Evolutionary conservation across 768 basidiomycete genomes (phyloP).

Genomic region (Hemileccinum impolitum): DNA sequence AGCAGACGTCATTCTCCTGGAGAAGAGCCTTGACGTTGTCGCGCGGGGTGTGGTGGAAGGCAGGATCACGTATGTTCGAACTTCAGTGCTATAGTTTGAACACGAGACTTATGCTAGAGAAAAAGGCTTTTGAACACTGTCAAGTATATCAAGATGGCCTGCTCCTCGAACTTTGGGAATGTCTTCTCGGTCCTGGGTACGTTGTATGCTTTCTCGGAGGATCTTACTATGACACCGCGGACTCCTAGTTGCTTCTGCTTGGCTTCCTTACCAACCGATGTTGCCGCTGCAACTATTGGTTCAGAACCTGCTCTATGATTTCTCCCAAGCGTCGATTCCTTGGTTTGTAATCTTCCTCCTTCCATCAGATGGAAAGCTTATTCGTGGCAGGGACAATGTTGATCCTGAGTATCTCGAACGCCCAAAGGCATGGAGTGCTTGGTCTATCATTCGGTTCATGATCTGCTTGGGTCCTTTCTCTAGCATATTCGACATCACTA

Average conservation of each 20-base stretch:
- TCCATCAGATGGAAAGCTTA: slow-evolving; percentile 6
- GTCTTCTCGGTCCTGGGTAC: slow-evolving; percentile 32
- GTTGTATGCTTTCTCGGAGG: not conserved
- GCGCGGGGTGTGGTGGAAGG: slow-evolving; percentile 32
- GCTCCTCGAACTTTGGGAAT: slow-evolving; percentile 36
- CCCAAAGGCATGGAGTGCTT: slow-evolving; percentile 32
- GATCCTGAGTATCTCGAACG: slow-evolving; percentile 34
- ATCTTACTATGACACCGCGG: not conserved
- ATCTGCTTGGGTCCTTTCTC: slow-evolving; percentile 35
- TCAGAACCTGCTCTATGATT: slow-evolving; percentile 36
- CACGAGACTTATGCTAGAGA: slow-evolving; percentile 9
- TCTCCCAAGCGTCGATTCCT: slow-evolving; percentile 36
- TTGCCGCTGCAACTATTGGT: slow-evolving; percentile 30
- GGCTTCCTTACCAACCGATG: slow-evolving; percentile 38
- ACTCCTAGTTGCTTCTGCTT: slow-evolving; percentile 32
- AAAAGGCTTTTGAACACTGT: slow-evolving; percentile 35
- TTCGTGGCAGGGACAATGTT: slow-evolving; percentile 32
- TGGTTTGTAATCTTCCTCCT: slow-evolving; percentile 19
- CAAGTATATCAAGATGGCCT: slow-evolving; percentile 39
- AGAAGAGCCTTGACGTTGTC: slow-evolving; percentile 35
- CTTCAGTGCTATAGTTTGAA: not conserved
- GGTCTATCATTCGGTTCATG: slow-evolving; percentile 37
- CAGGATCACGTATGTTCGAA: slow-evolving; percentile 29
- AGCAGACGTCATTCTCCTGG: slow-evolving; percentile 34
- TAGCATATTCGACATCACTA: slow-evolving; percentile 34